A percentile compares a stretch with the other conserved stretches of the same genome.
Conservation (phyloP, 2,329 filamentous ascomycete genomes). For the Trichoderma atroviride region DNA sequence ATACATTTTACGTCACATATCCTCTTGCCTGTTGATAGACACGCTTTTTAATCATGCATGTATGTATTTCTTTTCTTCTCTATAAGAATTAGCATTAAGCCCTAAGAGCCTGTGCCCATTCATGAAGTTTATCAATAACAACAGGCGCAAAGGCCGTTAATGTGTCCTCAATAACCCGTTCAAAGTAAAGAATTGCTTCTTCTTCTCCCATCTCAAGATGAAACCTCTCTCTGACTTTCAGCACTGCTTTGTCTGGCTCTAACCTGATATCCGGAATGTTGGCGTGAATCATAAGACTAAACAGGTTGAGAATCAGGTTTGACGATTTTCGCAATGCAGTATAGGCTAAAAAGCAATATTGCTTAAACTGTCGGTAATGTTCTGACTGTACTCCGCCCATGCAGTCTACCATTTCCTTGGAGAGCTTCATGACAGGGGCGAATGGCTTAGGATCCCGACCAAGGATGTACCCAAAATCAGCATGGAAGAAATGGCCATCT, state of each 20-base stretch:
- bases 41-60: background rate
- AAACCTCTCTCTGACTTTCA: conserved; percentile 94
- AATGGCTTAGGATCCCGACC: conserved; percentile 97
- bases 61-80: background rate
- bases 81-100: conserved; percentile 51
- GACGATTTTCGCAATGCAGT: conserved; percentile 86
- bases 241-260: conserved; percentile 88
- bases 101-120: conserved; percentile 88
- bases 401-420: conserved; percentile 97
- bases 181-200: conserved; percentile 85
- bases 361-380: conserved; percentile 86
- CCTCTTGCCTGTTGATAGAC: background rate
- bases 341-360: conserved; percentile 95
- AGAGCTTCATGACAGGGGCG: conserved; percentile 94
- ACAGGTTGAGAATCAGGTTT: conserved; percentile 90
- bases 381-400: conserved; percentile 86
- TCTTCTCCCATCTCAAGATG: conserved; percentile 90
- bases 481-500: conserved; percentile 94
- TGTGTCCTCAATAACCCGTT: conserved; percentile 87
- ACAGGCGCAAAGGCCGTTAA: conserved; percentile 88
- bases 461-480: conserved; percentile 97
- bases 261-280: conserved; percentile 95
- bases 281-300: conserved; percentile 95
- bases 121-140: conserved; percentile 92
- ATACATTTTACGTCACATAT: conserved; percentile 6